Evolutionary conservation across 2,329 filamentous ascomycete species (phyloP).

Genomic region (Diaporthe citri): DNA sequence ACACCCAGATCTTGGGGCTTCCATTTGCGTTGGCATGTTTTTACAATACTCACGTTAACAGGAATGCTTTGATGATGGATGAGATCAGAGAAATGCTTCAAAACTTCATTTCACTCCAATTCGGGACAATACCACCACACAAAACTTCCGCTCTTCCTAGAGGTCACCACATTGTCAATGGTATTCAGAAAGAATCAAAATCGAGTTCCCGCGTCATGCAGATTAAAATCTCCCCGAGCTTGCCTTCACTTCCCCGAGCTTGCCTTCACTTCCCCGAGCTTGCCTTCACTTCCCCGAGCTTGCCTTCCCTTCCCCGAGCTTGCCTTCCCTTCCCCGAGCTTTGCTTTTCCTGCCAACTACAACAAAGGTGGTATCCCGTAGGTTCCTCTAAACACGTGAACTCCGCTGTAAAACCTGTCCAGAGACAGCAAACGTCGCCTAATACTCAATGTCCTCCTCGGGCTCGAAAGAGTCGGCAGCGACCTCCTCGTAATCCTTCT

Average conservation of each 20-base stretch:
- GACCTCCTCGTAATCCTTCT: conserved; percentile 91
- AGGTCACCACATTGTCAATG: conserved; percentile 30
- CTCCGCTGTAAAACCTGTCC: conserved; percentile 31
- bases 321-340: conserved; percentile 5
- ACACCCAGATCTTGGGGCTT: neutral
- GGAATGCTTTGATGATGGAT: neutral
- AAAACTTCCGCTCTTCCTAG: conserved; percentile 19
- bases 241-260: conserved; percentile 6
- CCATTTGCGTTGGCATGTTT: conserved; percentile 6
- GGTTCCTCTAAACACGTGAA: conserved; percentile 27
- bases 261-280: conserved; percentile 18
- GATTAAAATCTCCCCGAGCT: conserved; percentile 27
- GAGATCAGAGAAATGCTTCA: conserved; percentile 12
- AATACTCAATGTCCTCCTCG: conserved; percentile 83
- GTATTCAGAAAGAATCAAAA: conserved; percentile 24
- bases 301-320: conserved; percentile 26
- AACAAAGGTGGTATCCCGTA: conserved; percentile 39
- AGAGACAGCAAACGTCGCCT: conserved; percentile 49
- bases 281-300: neutral
- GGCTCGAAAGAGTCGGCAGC: conserved; percentile 77
- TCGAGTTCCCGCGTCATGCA: conserved; percentile 17
- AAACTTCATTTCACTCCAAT: conserved; percentile 22
- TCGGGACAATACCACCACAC: conserved; percentile 4
- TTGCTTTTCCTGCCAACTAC: conserved; percentile 29
- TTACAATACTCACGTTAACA: conserved; percentile 13